Conservation (phyloP, 176 grass and related monocot species). For the Avena insularis region DNA sequence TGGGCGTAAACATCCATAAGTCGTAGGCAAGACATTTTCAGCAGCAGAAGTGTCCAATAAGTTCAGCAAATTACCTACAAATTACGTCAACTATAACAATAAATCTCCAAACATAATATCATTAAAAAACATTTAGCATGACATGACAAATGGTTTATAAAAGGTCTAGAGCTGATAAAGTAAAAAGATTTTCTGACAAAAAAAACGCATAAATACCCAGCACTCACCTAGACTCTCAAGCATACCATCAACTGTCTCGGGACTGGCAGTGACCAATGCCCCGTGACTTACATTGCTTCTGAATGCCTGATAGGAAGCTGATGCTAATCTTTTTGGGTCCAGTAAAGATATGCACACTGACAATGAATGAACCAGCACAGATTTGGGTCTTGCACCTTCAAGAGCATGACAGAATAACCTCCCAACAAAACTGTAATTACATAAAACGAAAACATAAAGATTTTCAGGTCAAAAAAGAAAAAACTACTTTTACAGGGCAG, state of each 20-base stretch:
- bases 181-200: conserved; percentile 1
- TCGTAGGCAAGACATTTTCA: conserved; percentile 78
- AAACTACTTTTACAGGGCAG: background rate
- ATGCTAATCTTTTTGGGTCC: conserved; percentile 92
- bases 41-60: conserved; percentile 72
- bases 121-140: conserved; percentile 3
- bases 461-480: conserved; percentile 15
- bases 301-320: conserved; percentile 95
- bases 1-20: conserved; percentile 82
- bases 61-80: conserved; percentile 82
- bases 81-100: conserved; percentile 39
- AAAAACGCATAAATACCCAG: conserved; percentile 18
- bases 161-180: conserved; percentile 29
- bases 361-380: conserved; percentile 92
- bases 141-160: conserved; percentile 7
- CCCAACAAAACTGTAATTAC: conserved; percentile 87
- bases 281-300: conserved; percentile 96
- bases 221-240: conserved; percentile 83
- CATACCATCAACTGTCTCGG: conserved; percentile 91
- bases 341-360: conserved; percentile 95
- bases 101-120: conserved; percentile 29
- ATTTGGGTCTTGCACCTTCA: conserved; percentile 92
- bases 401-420: conserved; percentile 87
- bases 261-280: conserved; percentile 85
- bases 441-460: conserved; percentile 29